Base-by-base conservation (phyloP, 2,329 filamentous ascomycete species). In the Didymella lethalis region DNA sequence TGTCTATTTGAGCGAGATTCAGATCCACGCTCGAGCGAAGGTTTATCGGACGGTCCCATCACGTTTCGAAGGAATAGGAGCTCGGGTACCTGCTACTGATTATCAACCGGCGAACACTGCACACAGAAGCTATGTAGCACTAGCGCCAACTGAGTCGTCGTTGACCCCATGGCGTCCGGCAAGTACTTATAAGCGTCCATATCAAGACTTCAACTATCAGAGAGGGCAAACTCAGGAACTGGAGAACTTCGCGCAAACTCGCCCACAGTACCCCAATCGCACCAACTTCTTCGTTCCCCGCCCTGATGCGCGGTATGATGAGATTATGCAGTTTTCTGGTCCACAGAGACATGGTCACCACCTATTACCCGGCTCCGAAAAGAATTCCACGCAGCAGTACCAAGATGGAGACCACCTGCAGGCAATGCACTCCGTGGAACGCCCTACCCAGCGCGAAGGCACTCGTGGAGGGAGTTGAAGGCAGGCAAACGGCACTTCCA, bases 1-100 rank as follows among this genome's bases (percentile, higher is more conserved):
- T 12, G n/a, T 34, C 12, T 32, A 23, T 8, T 10, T 51, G 28
- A 57, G 34, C 23, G 48, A 57, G 23, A 12, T 57, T n/a, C 41
- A 36, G 8, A 43, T 52, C 28, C 8, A 40, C 20, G 40, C 32
- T 3, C 29, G 23, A 32, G 32, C 32, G 18, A 29, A 18, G 14
- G 1, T 23, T 8, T 2, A 18, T 16, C n/a, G 34, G 25, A 11
- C 47, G 25, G 18, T 5, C 11, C 46, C 49, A 10, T 3, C 11
- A 0, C 14, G n/a, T 7, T 4, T 2, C n/a, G 18, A 34, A 20
- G 26, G 23, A 8, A 18, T 48, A 32, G 50, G 47, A 7, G 14
- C 25, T 2, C 2, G 41, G 41, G 25, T 28, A 28, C 12, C 8
- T 8, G n/a, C 26, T 20, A 16, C 26, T 25, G 12, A 34, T 4